Percentiles rank a stretch among this genome's conserved stretches.
These are phyloP conservation scores for Pleomassaria siparia DNA, from an alignment of 2,329 filamentous ascomycete species.

Conservation along the genomic window DNA sequence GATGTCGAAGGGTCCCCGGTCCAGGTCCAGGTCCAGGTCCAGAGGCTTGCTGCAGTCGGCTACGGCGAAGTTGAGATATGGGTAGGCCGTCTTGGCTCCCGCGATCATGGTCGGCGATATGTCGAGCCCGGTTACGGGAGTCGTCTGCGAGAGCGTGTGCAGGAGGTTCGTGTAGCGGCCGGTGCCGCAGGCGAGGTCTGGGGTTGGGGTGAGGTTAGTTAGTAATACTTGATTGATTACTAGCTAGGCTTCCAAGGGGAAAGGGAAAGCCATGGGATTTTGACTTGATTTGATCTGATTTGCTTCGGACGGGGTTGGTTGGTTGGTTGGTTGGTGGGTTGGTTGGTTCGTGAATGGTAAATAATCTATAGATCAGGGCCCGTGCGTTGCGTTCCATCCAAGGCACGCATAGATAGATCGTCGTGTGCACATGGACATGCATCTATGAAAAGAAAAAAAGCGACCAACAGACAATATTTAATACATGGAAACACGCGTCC, in stretches of 20 bases:
- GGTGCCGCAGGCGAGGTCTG: constrained; percentile 35
- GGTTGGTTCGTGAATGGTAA: too few relatives aligned
- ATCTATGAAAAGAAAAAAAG: neutral
- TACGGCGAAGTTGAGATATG: constrained; percentile 21
- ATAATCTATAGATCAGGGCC: too few relatives aligned
- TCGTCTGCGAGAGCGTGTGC: constrained; percentile 23
- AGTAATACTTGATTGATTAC: neutral
- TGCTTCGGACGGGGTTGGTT: too few relatives aligned
- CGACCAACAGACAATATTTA: neutral
- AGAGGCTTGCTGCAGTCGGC: constrained; percentile 26
- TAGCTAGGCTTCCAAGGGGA: too few relatives aligned
- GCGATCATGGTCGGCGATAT: constrained; percentile 31
- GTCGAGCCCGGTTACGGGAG: constrained; percentile 24
- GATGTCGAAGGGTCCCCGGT: constrained; percentile 21
- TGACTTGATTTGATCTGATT: too few relatives aligned
- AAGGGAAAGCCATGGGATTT: too few relatives aligned
- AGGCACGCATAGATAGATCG: too few relatives aligned
- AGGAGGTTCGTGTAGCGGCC: constrained; percentile 30
- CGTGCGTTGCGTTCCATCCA: too few relatives aligned
- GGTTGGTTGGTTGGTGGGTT: too few relatives aligned
- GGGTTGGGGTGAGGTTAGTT: neutral
- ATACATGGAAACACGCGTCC: neutral
- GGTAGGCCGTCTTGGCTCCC: constrained; percentile 21
- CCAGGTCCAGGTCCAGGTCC: neutral
- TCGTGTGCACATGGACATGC: too few relatives aligned